phyloP scores from a whole-genome alignment of 23 red algal species.

The Gracilaria vermiculophylla region DNA sequence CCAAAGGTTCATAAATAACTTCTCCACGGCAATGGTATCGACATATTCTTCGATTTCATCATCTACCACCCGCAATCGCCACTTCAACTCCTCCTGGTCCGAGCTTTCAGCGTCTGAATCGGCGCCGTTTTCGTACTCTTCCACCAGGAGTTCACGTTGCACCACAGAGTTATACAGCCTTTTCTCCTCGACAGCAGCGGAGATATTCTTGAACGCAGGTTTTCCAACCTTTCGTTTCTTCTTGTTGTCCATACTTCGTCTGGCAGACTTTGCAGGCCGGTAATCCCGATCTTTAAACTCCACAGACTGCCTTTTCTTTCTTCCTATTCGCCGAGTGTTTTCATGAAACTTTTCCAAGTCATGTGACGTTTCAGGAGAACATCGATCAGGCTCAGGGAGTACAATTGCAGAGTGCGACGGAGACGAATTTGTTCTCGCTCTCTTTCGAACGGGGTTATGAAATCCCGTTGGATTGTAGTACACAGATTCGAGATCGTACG shows the following conservation, averaged over 20 bases:
- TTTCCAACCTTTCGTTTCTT: slow-evolving; percentile 1
- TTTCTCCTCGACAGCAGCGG: slow-evolving; percentile 23
- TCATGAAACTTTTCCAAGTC: background rate
- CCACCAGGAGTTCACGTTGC: slow-evolving; percentile 8
- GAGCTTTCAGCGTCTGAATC: slow-evolving; percentile 48
- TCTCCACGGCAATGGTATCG: slow-evolving; percentile 59
- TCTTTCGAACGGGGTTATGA: background rate
- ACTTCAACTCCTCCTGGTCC: slow-evolving; percentile 18
- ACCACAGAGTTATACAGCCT: slow-evolving; percentile 49
- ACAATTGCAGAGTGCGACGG: background rate
- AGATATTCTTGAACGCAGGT: slow-evolving; percentile 27
- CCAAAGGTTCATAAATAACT: slow-evolving; percentile 61
- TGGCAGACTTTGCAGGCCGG: background rate
- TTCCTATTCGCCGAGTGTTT: background rate
- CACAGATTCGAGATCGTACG: background rate
- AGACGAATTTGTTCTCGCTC: background rate
- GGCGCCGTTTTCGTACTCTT: slow-evolving; percentile 24
- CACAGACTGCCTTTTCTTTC: background rate
- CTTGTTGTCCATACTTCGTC: background rate
- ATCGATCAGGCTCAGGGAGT: background rate
- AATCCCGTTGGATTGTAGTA: background rate
- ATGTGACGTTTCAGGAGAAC: background rate
- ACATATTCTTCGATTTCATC: slow-evolving; percentile 56
- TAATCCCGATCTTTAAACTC: background rate
- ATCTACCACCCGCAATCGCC: slow-evolving; percentile 29